Evolutionary conservation across 768 basidiomycete species (phyloP).

Genomic region (Asterophora parasitica): DNA sequence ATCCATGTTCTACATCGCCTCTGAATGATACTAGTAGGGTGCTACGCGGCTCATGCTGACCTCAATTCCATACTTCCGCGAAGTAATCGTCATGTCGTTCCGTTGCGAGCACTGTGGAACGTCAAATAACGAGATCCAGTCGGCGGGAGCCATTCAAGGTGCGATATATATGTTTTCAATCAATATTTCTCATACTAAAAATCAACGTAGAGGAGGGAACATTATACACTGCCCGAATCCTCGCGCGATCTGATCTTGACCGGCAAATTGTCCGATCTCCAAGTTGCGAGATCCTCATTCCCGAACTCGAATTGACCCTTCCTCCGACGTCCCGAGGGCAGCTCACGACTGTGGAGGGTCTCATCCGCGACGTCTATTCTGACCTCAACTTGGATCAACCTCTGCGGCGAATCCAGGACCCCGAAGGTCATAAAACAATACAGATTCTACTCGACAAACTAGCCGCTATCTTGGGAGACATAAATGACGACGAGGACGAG

Average conservation of each 20-base stretch:
- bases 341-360: slow-evolving; percentile 94
- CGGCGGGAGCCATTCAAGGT: slow-evolving; percentile 85
- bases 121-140: slow-evolving; percentile 91
- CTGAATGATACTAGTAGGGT: slow-evolving; percentile 53
- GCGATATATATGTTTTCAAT: slow-evolving; percentile 21
- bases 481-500: slow-evolving; percentile 47
- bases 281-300: slow-evolving; percentile 75
- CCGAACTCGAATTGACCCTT: slow-evolving; percentile 87
- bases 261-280: slow-evolving; percentile 91
- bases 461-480: slow-evolving; percentile 57
- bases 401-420: slow-evolving; percentile 74
- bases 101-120: slow-evolving; percentile 89
- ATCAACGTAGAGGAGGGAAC: slow-evolving; percentile 66
- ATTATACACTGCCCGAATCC: slow-evolving; percentile 75
- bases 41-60: slow-evolving; percentile 85
- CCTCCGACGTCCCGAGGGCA: slow-evolving; percentile 82
- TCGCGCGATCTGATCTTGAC: slow-evolving; percentile 73
- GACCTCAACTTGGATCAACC: slow-evolving; percentile 85
- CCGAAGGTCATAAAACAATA: slow-evolving; percentile 67
- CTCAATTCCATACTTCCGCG: slow-evolving; percentile 90
- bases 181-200: neutral
- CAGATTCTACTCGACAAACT: slow-evolving; percentile 67
- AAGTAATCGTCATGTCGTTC: slow-evolving; percentile 96
- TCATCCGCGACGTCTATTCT: slow-evolving; percentile 73
- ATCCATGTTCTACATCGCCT: slow-evolving; percentile 3